Base-by-base conservation (phyloP, 2,329 filamentous ascomycete species). In the Fusarium sp. region DNA sequence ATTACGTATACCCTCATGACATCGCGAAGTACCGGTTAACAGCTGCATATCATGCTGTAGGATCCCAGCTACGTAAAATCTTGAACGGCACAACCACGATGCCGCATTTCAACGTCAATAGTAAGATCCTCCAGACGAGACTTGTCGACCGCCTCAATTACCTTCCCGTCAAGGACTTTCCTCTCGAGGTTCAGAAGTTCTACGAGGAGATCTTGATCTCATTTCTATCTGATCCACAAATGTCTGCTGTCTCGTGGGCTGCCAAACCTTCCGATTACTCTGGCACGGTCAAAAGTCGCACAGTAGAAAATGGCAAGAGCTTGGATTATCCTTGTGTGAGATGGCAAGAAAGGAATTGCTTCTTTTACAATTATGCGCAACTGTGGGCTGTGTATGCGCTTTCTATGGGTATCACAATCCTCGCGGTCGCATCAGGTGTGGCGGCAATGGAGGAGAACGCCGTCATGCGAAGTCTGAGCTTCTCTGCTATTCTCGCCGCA, bases 131-230 rank as follows among this genome's bases (percentile, higher is more conserved):
- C 2, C 62, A 67, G 25, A 74, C 74, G 18, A 69, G 72, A 10
- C 65, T 75, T 22, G 58, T 74, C 27, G 67, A 72, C 2, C 58
- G 56, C n/a, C 73, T 62, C 20, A 74, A 75, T 32, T 74, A 73
- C 34, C 27, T 75, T 1, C 65, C 73, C 6, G 47, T 72, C 6
- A 20, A 51, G 6, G 45, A 75, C 32, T 75, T 75, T 7, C 40
- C 46, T 7, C 44, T 56, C 0, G 66, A 74, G 49, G 10, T 75
- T 3, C 72, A 74, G 22, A 57, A 61, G n/a, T 71, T 75, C 9
- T 74, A 75, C 9, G 74, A 75, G n/a, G 73, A 75, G 10, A 74
- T 75, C 13, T 20, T 75, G 1, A 8, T 75, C 8, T 75, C 74
- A 4, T 64, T 75, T 45, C 53, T 75, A 27, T 75, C 74, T 0